phyloP scores from a whole-genome alignment of 225 moss, liverwort and hornwort species.

The Thuidium tamariscinum region DNA sequence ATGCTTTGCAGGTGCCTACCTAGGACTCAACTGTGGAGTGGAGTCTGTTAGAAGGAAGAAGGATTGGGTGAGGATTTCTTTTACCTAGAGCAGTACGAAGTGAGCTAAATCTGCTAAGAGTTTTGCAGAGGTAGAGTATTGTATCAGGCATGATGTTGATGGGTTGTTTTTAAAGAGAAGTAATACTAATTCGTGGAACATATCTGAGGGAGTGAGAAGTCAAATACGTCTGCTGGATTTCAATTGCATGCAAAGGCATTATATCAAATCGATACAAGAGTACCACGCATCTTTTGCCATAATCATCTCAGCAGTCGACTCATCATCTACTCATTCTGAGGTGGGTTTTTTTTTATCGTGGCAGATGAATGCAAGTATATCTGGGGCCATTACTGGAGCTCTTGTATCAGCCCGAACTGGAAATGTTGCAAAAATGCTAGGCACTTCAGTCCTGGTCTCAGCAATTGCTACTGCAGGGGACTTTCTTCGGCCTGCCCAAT shows the following conservation, averaged over 20 bases:
- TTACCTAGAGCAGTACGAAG: not conserved
- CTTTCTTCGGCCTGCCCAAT: conserved; percentile 73
- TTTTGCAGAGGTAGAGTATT: not conserved
- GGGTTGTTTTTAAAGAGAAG: not conserved
- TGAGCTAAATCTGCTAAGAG: not conserved
- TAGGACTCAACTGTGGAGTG: conserved; percentile 88
- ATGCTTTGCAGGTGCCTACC: conserved; percentile 86
- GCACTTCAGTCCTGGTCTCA: conserved; percentile 78
- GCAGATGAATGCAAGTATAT: conserved; percentile 87
- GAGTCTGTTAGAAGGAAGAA: conserved; percentile 81
- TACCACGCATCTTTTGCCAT: not conserved
- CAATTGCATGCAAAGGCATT: not conserved
- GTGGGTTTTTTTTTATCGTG: not conserved
- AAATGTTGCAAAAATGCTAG: conserved; percentile 66
- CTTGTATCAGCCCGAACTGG: conserved; percentile 79
- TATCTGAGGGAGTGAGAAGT: not conserved
- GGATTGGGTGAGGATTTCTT: conserved; percentile 68
- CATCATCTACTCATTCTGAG: not conserved
- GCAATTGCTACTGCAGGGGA: conserved; percentile 95
- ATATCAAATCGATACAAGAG: not conserved
- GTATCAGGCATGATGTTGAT: not conserved
- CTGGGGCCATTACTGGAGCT: conserved; percentile 91
- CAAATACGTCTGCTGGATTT: not conserved
- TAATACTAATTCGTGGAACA: not conserved
- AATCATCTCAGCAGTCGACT: not conserved